Base-by-base conservation (phyloP, 176 grass and related monocot genomes). In the Avena sativa region DNA sequence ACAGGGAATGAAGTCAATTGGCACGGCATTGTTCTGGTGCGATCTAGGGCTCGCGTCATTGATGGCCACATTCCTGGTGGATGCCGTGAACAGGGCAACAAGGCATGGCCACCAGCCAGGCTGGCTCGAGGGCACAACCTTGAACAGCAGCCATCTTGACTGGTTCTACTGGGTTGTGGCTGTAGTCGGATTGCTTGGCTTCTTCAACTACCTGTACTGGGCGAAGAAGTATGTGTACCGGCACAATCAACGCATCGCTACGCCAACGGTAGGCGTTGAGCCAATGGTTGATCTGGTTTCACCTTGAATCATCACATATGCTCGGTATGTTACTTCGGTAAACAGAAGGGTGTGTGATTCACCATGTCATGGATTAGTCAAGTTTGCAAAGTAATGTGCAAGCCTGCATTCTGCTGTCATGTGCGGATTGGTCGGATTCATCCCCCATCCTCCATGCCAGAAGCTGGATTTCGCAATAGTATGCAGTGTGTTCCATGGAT, bases 171-270 rank as follows among this genome's bases (percentile, higher is more conserved):
- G 91, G 86, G 68, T 90, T 8, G 61, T 92, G 2, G 40, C 79
- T 16, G 28, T 78, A 11, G 13, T 93, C 28, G 87, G 89, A 62
- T 12, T 92, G 36, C 59, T 92, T 17, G 87, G 48, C 34, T 87
- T 96, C 67, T 83, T 93, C 11, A 96, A 93, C 75, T 93, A 84
- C 34, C 32, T 90, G 19, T 93, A 84, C 79, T 93, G 88, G 89
- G 85, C 94, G 1, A 93, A 79, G 76, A 92, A 78, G 47, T 93
- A 96, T 36, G 83, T 38, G 14, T 90, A 90, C 58, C 79, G 68
- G 50, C 58, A 90, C 4, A 67, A 88, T 71, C 79, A 75, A 6
- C 53, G 20, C 40, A 12, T 79, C 17, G 9, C 55, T 8, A 19
- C 47, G 55, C 46, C 76, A 25, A 19, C 47, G 1, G 56, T 11